Evolutionary conservation across 2,329 filamentous ascomycete genomes (phyloP).

Genomic region (Penicillium janthinellum): DNA sequence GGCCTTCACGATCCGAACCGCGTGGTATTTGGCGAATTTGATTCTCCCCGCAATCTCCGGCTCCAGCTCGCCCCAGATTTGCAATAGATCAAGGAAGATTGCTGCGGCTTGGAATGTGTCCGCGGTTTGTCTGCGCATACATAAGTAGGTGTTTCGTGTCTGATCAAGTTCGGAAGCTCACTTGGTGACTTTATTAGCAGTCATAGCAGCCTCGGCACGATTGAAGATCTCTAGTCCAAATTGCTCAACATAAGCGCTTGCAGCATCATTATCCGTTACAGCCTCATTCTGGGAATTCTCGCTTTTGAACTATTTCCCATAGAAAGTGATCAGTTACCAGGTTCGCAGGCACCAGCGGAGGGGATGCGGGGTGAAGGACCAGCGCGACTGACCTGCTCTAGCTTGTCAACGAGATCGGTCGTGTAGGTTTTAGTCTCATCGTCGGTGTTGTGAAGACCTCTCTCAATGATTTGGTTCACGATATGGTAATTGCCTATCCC

Average conservation of each 20-base stretch:
- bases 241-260: conserved; percentile 89
- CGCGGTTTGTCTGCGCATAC: conserved; percentile 72
- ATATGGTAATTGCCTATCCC: conserved; percentile 81
- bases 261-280: conserved; percentile 79
- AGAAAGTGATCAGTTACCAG: conserved; percentile 3
- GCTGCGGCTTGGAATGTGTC: conserved; percentile 91
- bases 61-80: conserved; percentile 78
- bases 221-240: conserved; percentile 89
- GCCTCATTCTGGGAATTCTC: conserved; percentile 78
- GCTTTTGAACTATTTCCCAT: conserved; percentile 61
- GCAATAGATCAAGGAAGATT: conserved; percentile 85
- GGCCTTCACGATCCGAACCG: conserved; percentile 84
- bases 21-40: conserved; percentile 96
- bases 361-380: background rate
- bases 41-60: conserved; percentile 80
- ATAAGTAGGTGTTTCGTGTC: conserved; percentile 4
- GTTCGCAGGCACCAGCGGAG: background rate
- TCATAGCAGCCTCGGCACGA: conserved; percentile 78
- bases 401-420: conserved; percentile 81
- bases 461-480: conserved; percentile 84
- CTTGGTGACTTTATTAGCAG: conserved; percentile 80
- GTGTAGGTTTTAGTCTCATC: conserved; percentile 81
- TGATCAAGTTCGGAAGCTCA: conserved; percentile 39
- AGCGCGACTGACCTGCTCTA: conserved; percentile 66
- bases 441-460: conserved; percentile 75